These are phyloP conservation scores for Pilatotrama ljubarskyi DNA, from an alignment of 768 basidiomycete species.

Conservation along the genomic window DNA sequence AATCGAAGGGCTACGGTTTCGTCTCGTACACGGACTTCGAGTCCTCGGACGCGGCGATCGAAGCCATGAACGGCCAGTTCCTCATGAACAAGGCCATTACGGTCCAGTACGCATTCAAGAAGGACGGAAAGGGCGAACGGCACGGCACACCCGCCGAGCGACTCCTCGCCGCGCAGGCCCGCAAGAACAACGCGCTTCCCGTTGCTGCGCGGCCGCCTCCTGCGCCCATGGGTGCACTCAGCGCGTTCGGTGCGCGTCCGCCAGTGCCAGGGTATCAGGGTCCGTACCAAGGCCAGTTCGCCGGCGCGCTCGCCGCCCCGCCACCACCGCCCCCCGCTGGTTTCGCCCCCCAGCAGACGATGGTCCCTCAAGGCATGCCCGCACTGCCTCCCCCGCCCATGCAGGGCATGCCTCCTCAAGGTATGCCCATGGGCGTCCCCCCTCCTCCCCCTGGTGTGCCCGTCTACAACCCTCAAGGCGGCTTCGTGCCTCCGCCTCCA, in stretches of 20 bases:
- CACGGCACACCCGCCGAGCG: constrained; percentile 98
- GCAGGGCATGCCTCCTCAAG: constrained; percentile 33
- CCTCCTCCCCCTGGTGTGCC: constrained; percentile 42
- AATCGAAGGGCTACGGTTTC: constrained; percentile 97
- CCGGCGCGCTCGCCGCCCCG: constrained; percentile 69
- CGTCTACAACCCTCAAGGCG: constrained; percentile 45
- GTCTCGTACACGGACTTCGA: constrained; percentile 98
- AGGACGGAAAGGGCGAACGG: constrained; percentile 97
- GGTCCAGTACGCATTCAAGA: constrained; percentile 99
- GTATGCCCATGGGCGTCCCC: constrained; percentile 43
- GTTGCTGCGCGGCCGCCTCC: constrained; percentile 74
- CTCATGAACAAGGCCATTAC: constrained; percentile 98
- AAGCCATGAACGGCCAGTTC: constrained; percentile 97
- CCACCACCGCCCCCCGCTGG: constrained; percentile 83
- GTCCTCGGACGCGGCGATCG: constrained; percentile 92
- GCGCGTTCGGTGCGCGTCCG: constrained; percentile 62
- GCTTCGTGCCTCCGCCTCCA: constrained; percentile 59
- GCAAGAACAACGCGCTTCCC: constrained; percentile 91
- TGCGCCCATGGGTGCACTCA: constrained; percentile 49
- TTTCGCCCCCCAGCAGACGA: constrained; percentile 71
- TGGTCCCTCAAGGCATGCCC: constrained; percentile 45
- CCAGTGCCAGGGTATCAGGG: constrained; percentile 72
- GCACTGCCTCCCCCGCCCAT: constrained; percentile 24
- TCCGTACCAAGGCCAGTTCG: constrained; percentile 90
- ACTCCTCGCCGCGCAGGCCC: constrained; percentile 90